Base-by-base conservation (phyloP, 176 grass and related monocot genomes). In the Juncus effusus region DNA sequence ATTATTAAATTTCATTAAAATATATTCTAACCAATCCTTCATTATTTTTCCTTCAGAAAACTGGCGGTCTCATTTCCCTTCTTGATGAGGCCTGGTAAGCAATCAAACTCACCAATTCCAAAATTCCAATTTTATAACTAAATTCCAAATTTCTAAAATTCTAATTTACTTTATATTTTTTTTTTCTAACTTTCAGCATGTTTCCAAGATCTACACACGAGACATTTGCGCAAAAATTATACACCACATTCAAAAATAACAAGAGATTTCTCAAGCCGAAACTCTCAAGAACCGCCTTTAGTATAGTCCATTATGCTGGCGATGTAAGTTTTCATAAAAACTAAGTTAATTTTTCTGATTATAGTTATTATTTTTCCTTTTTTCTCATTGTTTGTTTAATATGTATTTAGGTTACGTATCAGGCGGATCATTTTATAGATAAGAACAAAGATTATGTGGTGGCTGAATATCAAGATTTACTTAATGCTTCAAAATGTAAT, bases 371-470 rank as follows among this genome's bases (percentile, higher is more conserved):
- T 11, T 12, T 44, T 14, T 72, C 13, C 3, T 68, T 52, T 28
- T 6, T 62, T 62, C 0, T 65, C 37, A 56, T 76, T 65, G 4
- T 52, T 78, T 54, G 42, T 68, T 63, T 39, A 54, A 42, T 78
- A 61, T 14, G 2, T 36, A 28, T 75, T 59, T 73, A 99, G 94
- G 94, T 99, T 54, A 80, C 80, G 57, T 99, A 99, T 75, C 80
- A 99, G 76, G 88, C 89, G 52, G 78, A 99, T 59, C 51, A 90
- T 13, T 99, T 99, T 70, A 60, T 99, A 68, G 94, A 99, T 69
- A 99, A 99, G 76, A 99, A 99, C 78, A 99, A 99, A 82, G 89
- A 99, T 74, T 99, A 99, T 87, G 85, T 99, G 49, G 88, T 99
- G 54, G 94, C 94, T 59, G 94, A 99, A 72, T 72, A 99, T 69